These are phyloP conservation scores for Aspergillus puulaauensis DNA, from an alignment of 2,329 filamentous ascomycete genomes.

Conservation along the genomic window DNA sequence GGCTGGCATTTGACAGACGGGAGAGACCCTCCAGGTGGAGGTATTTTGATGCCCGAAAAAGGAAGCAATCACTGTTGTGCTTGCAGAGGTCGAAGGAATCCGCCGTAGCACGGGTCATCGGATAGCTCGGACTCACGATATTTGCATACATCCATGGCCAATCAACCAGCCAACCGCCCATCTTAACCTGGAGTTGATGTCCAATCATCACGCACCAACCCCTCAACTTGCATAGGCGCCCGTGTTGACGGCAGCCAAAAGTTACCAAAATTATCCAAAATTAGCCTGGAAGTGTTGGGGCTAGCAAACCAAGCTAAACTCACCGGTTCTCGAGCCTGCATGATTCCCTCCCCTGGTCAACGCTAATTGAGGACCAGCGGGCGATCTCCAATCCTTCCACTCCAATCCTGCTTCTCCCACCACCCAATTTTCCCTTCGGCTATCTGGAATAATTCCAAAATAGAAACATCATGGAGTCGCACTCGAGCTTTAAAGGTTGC, in stretches of 20 bases:
- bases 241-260: conserved; percentile 9
- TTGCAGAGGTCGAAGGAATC: conserved; percentile 2
- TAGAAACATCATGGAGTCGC: conserved; percentile 22
- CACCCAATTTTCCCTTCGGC: conserved; percentile 19
- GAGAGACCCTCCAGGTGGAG: not conserved
- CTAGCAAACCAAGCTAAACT: conserved; percentile 11
- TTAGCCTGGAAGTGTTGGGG: conserved; percentile 17
- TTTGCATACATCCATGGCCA: conserved; percentile 15
- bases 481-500: conserved; percentile 23
- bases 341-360: conserved; percentile 10
- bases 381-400: conserved; percentile 17
- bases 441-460: conserved; percentile 20
- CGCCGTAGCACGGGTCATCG: conserved; percentile 5
- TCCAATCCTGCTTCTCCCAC: conserved; percentile 14
- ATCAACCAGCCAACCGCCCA: conserved; percentile 18
- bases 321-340: conserved; percentile 19
- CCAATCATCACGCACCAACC: conserved; percentile 16
- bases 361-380: conserved; percentile 12
- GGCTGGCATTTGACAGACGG: not conserved
- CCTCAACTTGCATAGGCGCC: conserved; percentile 19
- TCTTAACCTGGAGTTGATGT: not conserved
- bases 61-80: not conserved
- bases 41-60: conserved; percentile 1
- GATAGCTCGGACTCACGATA: conserved; percentile 10
- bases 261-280: conserved; percentile 23